phyloP scores from a whole-genome alignment of 129 eudicot genomes.

The Lactuca saligna region DNA sequence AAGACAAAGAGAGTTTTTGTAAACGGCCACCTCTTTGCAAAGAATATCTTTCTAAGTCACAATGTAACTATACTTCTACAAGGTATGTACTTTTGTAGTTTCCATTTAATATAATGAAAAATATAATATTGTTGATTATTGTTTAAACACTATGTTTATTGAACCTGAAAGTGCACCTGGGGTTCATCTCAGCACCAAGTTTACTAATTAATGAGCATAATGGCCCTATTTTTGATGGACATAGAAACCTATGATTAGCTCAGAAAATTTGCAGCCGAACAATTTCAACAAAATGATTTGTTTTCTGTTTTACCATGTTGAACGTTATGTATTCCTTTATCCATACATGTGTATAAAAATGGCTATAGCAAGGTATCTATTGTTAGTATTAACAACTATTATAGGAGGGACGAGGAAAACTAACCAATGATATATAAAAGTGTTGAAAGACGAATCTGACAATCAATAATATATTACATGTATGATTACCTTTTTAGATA shows the following conservation, averaged over 20 bases:
- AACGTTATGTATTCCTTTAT: background rate
- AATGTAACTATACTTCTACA: slow-evolving; percentile 3
- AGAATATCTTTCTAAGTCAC: slow-evolving; percentile 17
- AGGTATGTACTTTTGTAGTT: no score
- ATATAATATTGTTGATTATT: no score
- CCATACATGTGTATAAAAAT: no score
- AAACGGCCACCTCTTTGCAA: background rate
- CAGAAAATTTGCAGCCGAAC: background rate
- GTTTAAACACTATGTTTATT: no score
- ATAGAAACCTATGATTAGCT: background rate
- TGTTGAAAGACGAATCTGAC: no score
- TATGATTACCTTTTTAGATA: no score
- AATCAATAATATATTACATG: no score
- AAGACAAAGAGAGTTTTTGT: background rate
- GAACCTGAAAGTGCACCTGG: background rate
- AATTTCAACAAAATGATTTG: background rate
- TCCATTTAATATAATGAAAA: background rate
- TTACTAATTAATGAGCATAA: no score
- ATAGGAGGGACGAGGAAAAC: background rate
- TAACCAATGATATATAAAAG: no score
- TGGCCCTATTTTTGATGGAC: background rate
- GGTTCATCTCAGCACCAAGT: background rate
- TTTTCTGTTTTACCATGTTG: no score
- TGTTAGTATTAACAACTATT: background rate
- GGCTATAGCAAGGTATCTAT: background rate